phyloP scores from a whole-genome alignment of 2,329 filamentous ascomycete species.

The Rhexocercosporidium sp. region DNA sequence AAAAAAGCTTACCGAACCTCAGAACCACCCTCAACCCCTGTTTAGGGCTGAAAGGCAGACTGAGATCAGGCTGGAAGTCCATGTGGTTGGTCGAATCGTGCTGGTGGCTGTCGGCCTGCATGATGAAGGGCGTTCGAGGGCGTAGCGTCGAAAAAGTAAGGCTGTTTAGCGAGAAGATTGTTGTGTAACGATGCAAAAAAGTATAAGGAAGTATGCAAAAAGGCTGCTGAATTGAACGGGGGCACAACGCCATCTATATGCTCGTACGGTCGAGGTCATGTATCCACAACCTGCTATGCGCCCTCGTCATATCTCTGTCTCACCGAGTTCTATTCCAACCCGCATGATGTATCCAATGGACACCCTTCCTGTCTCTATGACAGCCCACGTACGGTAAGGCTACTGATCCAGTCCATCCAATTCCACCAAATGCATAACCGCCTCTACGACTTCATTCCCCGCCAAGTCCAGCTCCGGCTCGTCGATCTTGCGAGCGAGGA shows the following conservation, averaged over 20 bases:
- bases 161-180: not conserved
- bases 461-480: conserved; percentile 67
- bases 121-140: conserved; percentile 11
- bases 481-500: conserved; percentile 82
- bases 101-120: conserved; percentile 11
- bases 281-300: not conserved
- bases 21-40: not conserved
- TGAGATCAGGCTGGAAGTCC: conserved; percentile 5
- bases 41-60: not conserved
- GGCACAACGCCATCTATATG: conserved; percentile 25
- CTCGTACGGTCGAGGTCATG: not conserved
- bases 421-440: conserved; percentile 83
- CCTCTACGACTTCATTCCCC: conserved; percentile 71
- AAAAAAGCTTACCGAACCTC: not conserved
- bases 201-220: conserved; percentile 2
- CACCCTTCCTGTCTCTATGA: not conserved
- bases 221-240: not conserved
- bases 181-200: conserved; percentile 9
- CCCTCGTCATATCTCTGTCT: not conserved
- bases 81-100: conserved; percentile 6
- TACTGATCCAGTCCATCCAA: conserved; percentile 79
- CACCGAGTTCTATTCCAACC: not conserved
- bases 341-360: not conserved
- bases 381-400: not conserved
- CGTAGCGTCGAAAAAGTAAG: conserved; percentile 10